These are phyloP conservation scores for Trametes hirsuta DNA, from an alignment of 1,284 basidiomycete genomes.

Conservation along the genomic window DNA sequence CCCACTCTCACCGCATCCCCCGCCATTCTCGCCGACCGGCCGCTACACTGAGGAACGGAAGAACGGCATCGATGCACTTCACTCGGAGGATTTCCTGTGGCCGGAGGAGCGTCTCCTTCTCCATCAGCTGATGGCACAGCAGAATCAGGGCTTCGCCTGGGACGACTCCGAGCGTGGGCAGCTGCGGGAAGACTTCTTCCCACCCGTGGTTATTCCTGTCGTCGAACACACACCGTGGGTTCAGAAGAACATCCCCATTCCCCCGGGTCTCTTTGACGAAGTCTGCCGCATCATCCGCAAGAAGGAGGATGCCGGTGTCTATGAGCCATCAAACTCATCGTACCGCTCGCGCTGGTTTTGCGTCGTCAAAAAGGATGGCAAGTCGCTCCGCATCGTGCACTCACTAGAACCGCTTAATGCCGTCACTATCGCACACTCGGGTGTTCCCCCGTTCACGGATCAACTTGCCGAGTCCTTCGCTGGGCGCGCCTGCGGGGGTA, in stretches of 20 bases:
- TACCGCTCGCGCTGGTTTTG: conserved; percentile 45
- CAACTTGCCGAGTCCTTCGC: conserved; percentile 32
- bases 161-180: conserved; percentile 5
- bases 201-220: conserved; percentile 6
- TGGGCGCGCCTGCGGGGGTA: conserved; percentile 25
- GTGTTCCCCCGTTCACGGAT: conserved; percentile 31
- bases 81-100: conserved; percentile 35
- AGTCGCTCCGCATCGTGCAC: conserved; percentile 37
- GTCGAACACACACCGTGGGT: conserved; percentile 39
- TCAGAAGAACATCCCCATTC: conserved; percentile 42
- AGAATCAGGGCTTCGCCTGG: conserved; percentile 30
- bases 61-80: conserved; percentile 29
- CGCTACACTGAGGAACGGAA: conserved; percentile 37
- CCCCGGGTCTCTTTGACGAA: conserved; percentile 38
- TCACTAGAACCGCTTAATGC: conserved; percentile 36
- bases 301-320: conserved; percentile 39
- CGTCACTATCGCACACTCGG: conserved; percentile 36
- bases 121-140: conserved; percentile 33
- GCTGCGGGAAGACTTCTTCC: conserved; percentile 16
- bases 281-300: conserved; percentile 36
- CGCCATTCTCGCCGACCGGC: conserved; percentile 30
- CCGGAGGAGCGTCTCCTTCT: conserved; percentile 34
- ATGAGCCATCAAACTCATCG: conserved; percentile 41
- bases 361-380: conserved; percentile 42
- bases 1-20: conserved; percentile 7